Evolutionary conservation across 2,329 filamentous ascomycete genomes (phyloP), one percentile per base, ranked within the genome.

Genomic region (Botryotinia convoluta): DNA sequence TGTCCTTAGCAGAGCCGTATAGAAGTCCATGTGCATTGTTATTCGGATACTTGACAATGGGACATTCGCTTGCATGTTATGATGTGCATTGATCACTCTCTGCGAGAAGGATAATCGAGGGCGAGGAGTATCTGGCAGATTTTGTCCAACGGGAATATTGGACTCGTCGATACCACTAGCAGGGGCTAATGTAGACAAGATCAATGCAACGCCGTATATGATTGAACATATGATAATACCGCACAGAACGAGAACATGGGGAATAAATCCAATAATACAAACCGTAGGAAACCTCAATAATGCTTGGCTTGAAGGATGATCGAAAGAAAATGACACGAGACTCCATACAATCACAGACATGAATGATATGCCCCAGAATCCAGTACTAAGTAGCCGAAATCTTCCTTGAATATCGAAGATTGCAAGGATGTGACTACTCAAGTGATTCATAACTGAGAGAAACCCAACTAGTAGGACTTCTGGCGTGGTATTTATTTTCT

Each of bases 201-300:
- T 73, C 42, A 98, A 84, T 4, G 95, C 95, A 35, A 96, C 78
- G 0, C 84, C 84, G 80, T 98, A 98, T 65, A 99, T 97, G 12
- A 86, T 79, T 4, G 89, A 86, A 80, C 96, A 98, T 26, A 91
- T 84, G 8, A 89, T 74, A 64, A 98, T 97, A 0, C 95, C 96
- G 12, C 88, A 79, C 1, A 98, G 83, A 20, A 98, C 93, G 37
- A 97, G 85, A n/a, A 98, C 86, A 81, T 98, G 95, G 1, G 96
- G 96, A 51, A 98, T 92, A 81, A 98, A 98, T 0, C 95, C 94
- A 44, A 98, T 92, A 74, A 98, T 94, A 79, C 93, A 98, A 59
- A 98, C 94, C 0, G 95, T 98, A 5, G 96, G 96, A 77, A 97
- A 98, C 74, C 93, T 89, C 60, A 98, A 85, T 18, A 97, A 86